Conservation (phyloP, 352 stramenopile species). For the Phytophthora constricta region DNA sequence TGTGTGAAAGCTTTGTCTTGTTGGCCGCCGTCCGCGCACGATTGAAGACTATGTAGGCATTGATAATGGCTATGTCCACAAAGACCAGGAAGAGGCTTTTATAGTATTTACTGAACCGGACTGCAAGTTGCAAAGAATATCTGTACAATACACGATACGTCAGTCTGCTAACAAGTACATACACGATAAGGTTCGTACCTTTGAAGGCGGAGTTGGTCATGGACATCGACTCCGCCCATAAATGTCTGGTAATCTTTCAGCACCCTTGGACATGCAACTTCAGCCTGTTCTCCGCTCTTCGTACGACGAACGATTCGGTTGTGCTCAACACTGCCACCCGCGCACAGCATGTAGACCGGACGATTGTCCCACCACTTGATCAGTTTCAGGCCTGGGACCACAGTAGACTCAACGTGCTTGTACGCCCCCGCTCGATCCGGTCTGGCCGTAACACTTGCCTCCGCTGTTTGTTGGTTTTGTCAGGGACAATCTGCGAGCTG, state of each 20-base stretch:
- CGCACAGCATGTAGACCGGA: slow-evolving; percentile 1
- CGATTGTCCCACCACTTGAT: slow-evolving; percentile 1
- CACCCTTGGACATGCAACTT: neutral
- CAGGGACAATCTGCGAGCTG: neutral
- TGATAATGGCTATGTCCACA: neutral
- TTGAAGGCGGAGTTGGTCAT: neutral
- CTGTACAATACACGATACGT: too few relatives aligned
- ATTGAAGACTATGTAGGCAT: neutral
- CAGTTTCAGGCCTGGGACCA: neutral
- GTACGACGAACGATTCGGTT: neutral
- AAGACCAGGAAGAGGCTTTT: neutral
- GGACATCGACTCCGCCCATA: neutral
- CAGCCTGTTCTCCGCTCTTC: neutral
- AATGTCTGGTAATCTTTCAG: neutral
- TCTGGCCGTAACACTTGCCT: neutral
- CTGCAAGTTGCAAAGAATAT: neutral
- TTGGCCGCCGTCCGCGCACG: neutral
- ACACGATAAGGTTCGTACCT: neutral
- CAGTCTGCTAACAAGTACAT: neutral
- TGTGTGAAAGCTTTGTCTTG: neutral
- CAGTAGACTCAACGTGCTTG: neutral
- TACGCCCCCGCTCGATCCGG: neutral
- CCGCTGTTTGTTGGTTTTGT: too few relatives aligned
- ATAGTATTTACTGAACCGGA: neutral
- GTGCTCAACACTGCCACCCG: neutral